A percentile compares a stretch with the other conserved stretches of the same genome.
These are phyloP conservation scores for Volvariella volvacea DNA, from an alignment of 1,284 basidiomycete genomes.

Conservation along the genomic window DNA sequence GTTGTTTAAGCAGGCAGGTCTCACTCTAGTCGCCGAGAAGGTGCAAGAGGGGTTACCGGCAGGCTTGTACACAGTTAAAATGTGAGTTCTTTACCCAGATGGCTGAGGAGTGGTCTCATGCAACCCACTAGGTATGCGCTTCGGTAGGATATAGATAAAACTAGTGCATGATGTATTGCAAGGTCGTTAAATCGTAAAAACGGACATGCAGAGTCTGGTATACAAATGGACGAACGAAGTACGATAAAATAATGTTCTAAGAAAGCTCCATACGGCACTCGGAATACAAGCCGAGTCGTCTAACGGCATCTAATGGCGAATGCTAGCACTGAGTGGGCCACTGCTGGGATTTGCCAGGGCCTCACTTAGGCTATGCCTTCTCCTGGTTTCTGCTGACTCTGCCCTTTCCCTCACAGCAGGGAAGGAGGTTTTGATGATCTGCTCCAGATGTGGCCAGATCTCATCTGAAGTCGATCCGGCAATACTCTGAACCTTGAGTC, in stretches of 20 bases:
- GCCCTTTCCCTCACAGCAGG: conserved; percentile 49
- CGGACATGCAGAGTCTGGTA: no score
- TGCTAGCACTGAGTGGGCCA: no score
- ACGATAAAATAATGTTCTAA: conserved; percentile 7
- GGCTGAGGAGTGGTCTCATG: conserved; percentile 6
- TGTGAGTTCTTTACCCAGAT: conserved; percentile 38
- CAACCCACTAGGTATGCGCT: conserved; percentile 49
- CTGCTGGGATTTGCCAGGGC: conserved; percentile 22
- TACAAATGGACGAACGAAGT: conserved; percentile 2
- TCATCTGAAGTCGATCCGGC: conserved; percentile 84
- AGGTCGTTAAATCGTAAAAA: no score
- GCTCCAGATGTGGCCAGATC: conserved; percentile 83
- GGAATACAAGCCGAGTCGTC: no score
- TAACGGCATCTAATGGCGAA: no score
- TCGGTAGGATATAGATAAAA: conserved; percentile 22
- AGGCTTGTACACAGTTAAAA: conserved; percentile 79
- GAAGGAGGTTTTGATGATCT: conserved; percentile 48
- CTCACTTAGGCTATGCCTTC: conserved; percentile 46
- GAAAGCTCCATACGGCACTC: no score
- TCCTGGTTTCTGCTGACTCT: conserved; percentile 32
- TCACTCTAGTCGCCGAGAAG: conserved; percentile 63
- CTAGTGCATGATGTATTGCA: no score
- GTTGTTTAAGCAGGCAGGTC: conserved; percentile 64
- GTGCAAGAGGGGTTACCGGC: conserved; percentile 75
- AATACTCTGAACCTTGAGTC: conserved; percentile 65